Evolutionary conservation across 371 early-diverging fungal species (phyloP).

Genomic region (Homolaphlyctis polyrhiza): DNA sequence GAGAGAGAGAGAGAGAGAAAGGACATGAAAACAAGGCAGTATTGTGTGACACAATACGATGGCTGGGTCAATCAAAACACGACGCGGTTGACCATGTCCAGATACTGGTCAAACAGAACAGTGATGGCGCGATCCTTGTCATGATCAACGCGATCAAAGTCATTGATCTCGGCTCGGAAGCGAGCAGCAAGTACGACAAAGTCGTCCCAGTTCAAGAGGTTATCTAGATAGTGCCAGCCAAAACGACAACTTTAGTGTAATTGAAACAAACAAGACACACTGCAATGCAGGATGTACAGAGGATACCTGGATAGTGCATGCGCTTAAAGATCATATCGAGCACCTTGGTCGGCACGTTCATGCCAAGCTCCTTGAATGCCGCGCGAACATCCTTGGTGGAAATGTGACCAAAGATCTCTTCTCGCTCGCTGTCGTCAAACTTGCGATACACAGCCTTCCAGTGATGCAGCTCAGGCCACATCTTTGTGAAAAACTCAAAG

Average conservation of each 20-base stretch:
- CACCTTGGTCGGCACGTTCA: constrained; percentile 7
- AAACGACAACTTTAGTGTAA: too few species aligned
- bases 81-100: constrained; percentile 9
- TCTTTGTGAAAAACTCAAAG: constrained; percentile 2
- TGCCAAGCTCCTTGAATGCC: constrained; percentile 8
- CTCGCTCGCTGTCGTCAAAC: background rate
- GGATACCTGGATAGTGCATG: constrained; percentile 3
- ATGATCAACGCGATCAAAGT: constrained; percentile 8
- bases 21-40: too few species aligned
- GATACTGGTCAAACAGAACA: constrained; percentile 10
- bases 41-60: too few species aligned
- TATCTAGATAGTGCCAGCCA: too few species aligned
- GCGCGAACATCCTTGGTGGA: background rate
- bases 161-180: constrained; percentile 8
- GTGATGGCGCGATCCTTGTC: constrained; percentile 12
- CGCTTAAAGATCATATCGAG: constrained; percentile 2
- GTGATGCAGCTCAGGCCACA: constrained; percentile 8
- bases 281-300: background rate
- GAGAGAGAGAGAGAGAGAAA: too few species aligned
- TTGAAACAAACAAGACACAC: background rate
- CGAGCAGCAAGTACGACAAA: constrained; percentile 7
- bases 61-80: constrained; percentile 1
- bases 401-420: constrained; percentile 7
- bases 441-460: constrained; percentile 8
- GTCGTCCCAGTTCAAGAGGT: constrained; percentile 10